Percentiles rank a stretch among this genome's conserved stretches.
phyloP scores from a whole-genome alignment of 164 flowering plant species.

The Kingdonia uniflora region DNA sequence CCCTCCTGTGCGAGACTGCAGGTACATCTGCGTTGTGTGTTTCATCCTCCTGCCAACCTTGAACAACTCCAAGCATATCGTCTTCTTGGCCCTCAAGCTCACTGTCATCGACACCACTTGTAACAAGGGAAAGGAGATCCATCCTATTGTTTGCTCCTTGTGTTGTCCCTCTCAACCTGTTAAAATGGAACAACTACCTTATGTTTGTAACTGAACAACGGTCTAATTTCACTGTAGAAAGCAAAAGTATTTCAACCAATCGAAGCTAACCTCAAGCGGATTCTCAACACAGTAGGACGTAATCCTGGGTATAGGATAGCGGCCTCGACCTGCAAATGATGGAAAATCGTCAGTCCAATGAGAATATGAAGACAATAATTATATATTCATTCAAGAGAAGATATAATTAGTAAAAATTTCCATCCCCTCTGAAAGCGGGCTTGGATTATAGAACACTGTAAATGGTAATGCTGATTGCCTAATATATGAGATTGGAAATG shows the following conservation, averaged over 20 bases:
- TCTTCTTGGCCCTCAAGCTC: slow-evolving; percentile 46
- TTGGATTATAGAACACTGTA: no score
- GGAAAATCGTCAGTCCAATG: not conserved
- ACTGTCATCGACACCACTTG: slow-evolving; percentile 63
- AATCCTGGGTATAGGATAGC: slow-evolving; percentile 85
- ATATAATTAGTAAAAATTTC: no score
- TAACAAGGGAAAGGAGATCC: slow-evolving; percentile 82
- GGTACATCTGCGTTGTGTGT: slow-evolving; percentile 95
- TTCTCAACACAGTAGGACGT: slow-evolving; percentile 85
- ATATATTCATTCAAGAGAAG: no score
- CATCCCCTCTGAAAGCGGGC: no score
- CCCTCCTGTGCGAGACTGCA: slow-evolving; percentile 82
- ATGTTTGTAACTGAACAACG: no score
- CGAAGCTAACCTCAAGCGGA: slow-evolving; percentile 54
- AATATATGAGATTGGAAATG: no score
- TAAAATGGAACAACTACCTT: no score
- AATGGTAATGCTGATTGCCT: no score
- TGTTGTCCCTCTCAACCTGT: slow-evolving; percentile 81
- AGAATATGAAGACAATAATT: no score
- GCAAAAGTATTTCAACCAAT: no score
- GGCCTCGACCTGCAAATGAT: slow-evolving; percentile 69
- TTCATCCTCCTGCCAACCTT: slow-evolving; percentile 84
- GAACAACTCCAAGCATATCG: slow-evolving; percentile 68
- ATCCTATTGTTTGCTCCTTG: slow-evolving; percentile 85
- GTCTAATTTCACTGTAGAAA: no score